Percentiles rank a stretch among this genome's conserved stretches.
Conservation (phyloP, 352 stramenopile genomes). For the Lagenidium sp. region DNA sequence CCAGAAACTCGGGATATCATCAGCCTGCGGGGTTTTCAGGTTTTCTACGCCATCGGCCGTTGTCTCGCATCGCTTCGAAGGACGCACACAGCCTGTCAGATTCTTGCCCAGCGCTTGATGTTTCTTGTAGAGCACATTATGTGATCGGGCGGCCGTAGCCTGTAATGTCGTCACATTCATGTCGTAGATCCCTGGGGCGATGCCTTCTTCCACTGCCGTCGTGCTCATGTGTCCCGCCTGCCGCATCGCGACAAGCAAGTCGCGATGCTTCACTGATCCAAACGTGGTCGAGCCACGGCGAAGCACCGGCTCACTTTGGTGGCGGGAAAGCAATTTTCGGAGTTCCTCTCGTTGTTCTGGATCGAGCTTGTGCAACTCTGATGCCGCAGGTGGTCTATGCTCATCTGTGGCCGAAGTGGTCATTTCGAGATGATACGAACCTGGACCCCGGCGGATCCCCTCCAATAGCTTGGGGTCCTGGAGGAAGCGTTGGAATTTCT, state of each 20-base stretch:
- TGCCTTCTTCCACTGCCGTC: constrained; percentile 8
- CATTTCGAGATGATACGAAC: constrained; percentile 12
- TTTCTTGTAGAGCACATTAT: constrained; percentile 36
- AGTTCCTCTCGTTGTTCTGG: constrained; percentile 11
- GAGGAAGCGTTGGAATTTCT: constrained; percentile 27
- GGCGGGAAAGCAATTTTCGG: too few relatives aligned
- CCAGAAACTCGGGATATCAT: too few relatives aligned
- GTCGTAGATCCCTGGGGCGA: constrained; percentile 29
- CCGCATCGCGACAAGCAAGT: constrained; percentile 40
- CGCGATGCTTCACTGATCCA: constrained; percentile 15
- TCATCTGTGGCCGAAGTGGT: too few relatives aligned
- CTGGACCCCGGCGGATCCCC: constrained; percentile 24
- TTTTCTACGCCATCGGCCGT: too few relatives aligned
- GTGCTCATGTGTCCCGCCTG: constrained; percentile 30
- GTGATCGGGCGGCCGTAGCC: constrained; percentile 11
- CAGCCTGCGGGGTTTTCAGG: too few relatives aligned
- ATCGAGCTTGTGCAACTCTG: too few relatives aligned
- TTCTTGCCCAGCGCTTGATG: background rate
- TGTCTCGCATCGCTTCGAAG: too few relatives aligned
- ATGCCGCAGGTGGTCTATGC: too few relatives aligned
- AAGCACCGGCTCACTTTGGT: too few relatives aligned
- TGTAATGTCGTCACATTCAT: constrained; percentile 15
- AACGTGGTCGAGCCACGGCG: constrained; percentile 10
- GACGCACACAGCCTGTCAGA: too few relatives aligned
- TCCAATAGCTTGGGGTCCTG: constrained; percentile 11